phyloP scores from a whole-genome alignment of 164 flowering plant genomes.

The Litsea cubeba region DNA sequence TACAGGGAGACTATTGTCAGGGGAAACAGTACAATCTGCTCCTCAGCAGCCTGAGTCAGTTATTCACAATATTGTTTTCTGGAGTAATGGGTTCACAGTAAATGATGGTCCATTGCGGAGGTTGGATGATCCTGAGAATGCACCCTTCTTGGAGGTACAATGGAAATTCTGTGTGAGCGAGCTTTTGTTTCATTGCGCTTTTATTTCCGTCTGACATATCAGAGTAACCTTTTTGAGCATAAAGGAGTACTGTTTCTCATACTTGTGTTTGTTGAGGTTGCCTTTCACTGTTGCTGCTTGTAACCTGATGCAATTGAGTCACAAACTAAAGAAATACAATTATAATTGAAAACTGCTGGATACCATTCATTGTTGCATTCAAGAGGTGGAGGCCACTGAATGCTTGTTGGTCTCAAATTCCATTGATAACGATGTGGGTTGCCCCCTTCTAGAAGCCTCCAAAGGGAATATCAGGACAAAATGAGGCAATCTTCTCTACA shows the following conservation, averaged over 20 bases:
- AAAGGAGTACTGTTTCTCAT: not conserved
- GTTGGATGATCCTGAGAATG: slow-evolving; percentile 80
- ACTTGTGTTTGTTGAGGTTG: not conserved
- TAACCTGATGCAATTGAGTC: too few species aligned
- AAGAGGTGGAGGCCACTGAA: too few species aligned
- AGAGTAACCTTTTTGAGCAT: too few species aligned
- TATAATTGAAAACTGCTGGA: too few species aligned
- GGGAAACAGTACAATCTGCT: slow-evolving; percentile 47
- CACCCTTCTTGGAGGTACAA: slow-evolving; percentile 62
- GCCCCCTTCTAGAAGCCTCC: too few species aligned
- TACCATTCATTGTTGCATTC: too few species aligned
- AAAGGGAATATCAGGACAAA: too few species aligned
- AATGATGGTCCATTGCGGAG: slow-evolving; percentile 87
- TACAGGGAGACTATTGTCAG: slow-evolving; percentile 66
- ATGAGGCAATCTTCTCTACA: too few species aligned
- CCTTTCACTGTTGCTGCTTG: not conserved
- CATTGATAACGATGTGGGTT: too few species aligned
- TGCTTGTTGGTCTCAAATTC: too few species aligned
- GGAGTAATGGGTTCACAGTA: slow-evolving; percentile 85
- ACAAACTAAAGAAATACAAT: too few species aligned
- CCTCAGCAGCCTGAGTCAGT: slow-evolving; percentile 53
- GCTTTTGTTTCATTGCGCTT: not conserved
- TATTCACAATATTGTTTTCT: slow-evolving; percentile 58
- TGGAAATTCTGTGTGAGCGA: not conserved
- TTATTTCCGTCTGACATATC: not conserved